phyloP scores from a whole-genome alignment of 1,284 basidiomycete species.

The Rhodotorula mucilaginosa region DNA sequence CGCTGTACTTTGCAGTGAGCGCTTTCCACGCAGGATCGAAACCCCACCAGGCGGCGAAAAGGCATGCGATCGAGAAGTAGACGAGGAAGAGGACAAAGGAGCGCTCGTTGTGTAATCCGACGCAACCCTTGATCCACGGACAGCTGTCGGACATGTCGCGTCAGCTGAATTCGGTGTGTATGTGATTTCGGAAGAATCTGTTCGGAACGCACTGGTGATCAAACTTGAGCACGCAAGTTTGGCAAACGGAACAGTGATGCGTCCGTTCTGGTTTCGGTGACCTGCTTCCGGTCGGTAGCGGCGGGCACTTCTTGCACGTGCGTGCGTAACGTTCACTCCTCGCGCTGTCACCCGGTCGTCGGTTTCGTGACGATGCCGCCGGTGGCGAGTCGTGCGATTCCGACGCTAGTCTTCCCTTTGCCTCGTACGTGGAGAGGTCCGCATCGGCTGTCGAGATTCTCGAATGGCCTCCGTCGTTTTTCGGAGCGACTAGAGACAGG shows the following conservation, averaged over 20 bases:
- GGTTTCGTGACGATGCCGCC: not conserved
- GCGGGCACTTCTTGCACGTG: constrained; percentile 47
- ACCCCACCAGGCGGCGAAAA: constrained; percentile 2
- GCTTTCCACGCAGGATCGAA: not conserved
- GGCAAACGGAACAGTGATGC: constrained; percentile 93
- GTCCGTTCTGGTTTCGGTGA: constrained; percentile 81
- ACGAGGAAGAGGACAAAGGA: constrained; percentile 95
- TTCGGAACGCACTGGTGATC: constrained; percentile 74
- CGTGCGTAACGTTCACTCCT: constrained; percentile 9
- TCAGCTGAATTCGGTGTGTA: no score
- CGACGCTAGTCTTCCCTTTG: not conserved
- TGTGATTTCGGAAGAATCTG: no score
- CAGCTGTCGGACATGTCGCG: constrained; percentile 24
- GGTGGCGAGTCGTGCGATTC: not conserved
- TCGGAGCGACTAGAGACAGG: not conserved
- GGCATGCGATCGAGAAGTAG: constrained; percentile 42
- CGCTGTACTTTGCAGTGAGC: not conserved
- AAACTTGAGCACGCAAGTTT: constrained; percentile 85
- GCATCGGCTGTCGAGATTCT: not conserved
- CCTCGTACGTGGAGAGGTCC: no score
- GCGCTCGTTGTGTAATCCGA: constrained; percentile 90
- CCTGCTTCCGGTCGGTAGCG: constrained; percentile 53
- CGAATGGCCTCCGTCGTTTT: no score
- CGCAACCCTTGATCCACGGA: constrained; percentile 74
- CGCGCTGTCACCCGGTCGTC: no score